These are phyloP conservation scores for Kodamaea nitidulidarum DNA, from an alignment of 805 yeast genomes.

Conservation along the genomic window DNA sequence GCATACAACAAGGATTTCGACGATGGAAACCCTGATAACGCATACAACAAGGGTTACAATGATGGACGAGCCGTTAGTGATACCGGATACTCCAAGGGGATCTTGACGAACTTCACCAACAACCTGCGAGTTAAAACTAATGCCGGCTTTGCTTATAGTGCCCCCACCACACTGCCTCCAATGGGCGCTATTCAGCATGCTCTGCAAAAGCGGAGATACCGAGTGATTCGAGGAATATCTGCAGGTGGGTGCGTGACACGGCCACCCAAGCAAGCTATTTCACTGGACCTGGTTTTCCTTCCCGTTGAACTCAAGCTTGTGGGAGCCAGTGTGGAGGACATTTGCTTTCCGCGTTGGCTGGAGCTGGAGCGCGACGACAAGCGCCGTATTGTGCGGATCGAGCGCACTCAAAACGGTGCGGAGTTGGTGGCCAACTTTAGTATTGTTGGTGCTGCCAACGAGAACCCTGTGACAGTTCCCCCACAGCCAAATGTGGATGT, in stretches of 20 bases:
- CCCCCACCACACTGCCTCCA: too few relatives aligned
- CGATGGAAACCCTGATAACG: too few relatives aligned
- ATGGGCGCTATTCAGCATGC: too few relatives aligned
- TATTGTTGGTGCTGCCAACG: conserved; percentile 49
- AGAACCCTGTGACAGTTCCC: conserved; percentile 39
- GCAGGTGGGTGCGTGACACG: conserved; percentile 56
- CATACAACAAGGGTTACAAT: too few relatives aligned
- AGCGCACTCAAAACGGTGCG: conserved; percentile 48
- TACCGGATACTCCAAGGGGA: too few relatives aligned
- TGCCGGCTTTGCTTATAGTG: too few relatives aligned
- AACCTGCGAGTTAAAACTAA: too few relatives aligned
- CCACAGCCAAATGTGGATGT: conserved; percentile 37
- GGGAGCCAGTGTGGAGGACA: conserved; percentile 44
- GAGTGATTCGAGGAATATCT: conserved; percentile 52
- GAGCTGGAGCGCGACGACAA: conserved; percentile 43
- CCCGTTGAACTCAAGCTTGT: conserved; percentile 48
- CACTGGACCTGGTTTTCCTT: conserved; percentile 25
- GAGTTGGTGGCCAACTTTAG: conserved; percentile 46
- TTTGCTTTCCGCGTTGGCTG: conserved; percentile 52
- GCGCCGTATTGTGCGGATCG: conserved; percentile 56
- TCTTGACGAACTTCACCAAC: too few relatives aligned
- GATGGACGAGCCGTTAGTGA: too few relatives aligned
- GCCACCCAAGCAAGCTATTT: conserved; percentile 45
- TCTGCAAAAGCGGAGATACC: conserved; percentile 13
- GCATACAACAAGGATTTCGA: too few relatives aligned